A percentile compares a stretch with the other conserved stretches of the same genome.
Evolutionary conservation across 2,329 filamentous ascomycete genomes (phyloP).

Genomic region (Aureobasidium subglaciale): DNA sequence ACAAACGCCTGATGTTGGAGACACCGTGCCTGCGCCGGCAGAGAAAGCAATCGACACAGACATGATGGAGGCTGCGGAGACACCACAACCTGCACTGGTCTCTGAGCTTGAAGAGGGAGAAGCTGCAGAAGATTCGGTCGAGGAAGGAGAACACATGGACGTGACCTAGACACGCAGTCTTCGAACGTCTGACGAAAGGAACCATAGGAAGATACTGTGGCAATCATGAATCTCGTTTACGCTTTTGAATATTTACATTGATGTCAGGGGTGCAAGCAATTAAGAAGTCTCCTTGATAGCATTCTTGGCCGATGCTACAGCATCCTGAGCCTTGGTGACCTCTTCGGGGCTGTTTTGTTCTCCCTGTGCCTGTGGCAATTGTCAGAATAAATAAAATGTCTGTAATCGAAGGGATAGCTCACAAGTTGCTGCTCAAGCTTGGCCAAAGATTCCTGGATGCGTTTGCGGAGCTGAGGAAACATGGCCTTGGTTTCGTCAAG

Average conservation of each 20-base stretch:
- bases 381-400: too few relatives aligned
- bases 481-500: constrained; percentile 83
- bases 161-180: background rate
- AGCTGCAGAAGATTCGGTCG: constrained; percentile 19
- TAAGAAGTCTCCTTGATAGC: constrained; percentile 32
- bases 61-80: constrained; percentile 15
- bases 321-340: constrained; percentile 39
- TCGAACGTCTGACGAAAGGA: background rate
- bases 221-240: background rate
- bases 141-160: constrained; percentile 18
- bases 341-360: constrained; percentile 35
- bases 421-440: constrained; percentile 74
- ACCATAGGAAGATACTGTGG: background rate
- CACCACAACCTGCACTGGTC: constrained; percentile 15
- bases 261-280: background rate
- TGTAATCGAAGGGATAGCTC: too few relatives aligned
- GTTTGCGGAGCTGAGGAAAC: constrained; percentile 62
- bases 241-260: constrained; percentile 7
- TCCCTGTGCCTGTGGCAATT: constrained; percentile 30
- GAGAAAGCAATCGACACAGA: constrained; percentile 15
- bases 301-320: constrained; percentile 34
- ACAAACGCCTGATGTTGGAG: background rate
- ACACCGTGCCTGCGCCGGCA: constrained; percentile 1
- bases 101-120: constrained; percentile 25
- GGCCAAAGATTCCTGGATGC: constrained; percentile 63